Base-by-base conservation (phyloP, 495 filamentous ascomycete species). In the Penicillium angulare region DNA sequence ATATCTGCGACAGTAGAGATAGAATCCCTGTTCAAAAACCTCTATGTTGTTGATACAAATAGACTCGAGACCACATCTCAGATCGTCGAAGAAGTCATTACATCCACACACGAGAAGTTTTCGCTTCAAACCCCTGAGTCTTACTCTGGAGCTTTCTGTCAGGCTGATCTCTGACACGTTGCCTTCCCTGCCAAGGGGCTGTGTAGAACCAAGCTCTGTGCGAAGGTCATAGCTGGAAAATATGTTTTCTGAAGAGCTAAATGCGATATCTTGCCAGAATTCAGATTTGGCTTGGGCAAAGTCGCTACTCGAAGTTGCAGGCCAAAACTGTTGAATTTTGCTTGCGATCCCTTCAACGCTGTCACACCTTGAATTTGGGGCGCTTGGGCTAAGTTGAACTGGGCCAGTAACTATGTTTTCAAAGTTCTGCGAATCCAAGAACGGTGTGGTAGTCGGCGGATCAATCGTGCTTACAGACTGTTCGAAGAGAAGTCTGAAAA, bases 11-110 rank as follows among this genome's bases (percentile, higher is more conserved):
- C 31, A 27, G 42, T 52, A 52, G 15, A 44, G 49, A 18, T 52
- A 52, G 20, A 52, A 24, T 2, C 49, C 49, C 33, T 45, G 49
- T 3, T 52, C 49, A 17, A 52, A 45, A 27, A 45, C 31, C 9
- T 52, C 49, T 10, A 21, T 44, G n/a, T 40, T 44, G 13, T 52
- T 45, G 22, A 43, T 40, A 39, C 49, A 52, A 15, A 36, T 21
- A 52, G 35, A 52, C 5, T 33, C 22, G 7, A 15, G 23, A 5
- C 26, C 49, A 45, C 49, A 52, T 26, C 7, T n/a, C 7, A 13
- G 7, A 5, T 52, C 33, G 29, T 52, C 26, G 16, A 38, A 31
- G n/a, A 44, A 22, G 7, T 29, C 29, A 29, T 17, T 39, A 21
- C 49, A 52, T 15, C 16, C 32, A 32, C 49, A 52, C 5, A 38